Conservation (phyloP, 2,329 filamentous ascomycete genomes). For the Talaromyces sp. region DNA sequence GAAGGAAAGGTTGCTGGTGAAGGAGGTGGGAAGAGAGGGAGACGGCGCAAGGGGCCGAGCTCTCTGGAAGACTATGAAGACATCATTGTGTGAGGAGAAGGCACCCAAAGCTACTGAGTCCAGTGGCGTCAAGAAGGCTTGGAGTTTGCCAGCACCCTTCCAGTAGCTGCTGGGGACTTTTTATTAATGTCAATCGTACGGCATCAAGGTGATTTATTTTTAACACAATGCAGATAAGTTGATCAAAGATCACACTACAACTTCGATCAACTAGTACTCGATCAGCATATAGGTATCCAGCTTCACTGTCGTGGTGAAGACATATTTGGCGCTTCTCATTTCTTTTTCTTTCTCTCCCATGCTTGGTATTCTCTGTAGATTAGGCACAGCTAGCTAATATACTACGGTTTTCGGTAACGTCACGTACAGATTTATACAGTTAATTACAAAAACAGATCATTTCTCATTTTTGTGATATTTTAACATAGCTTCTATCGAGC, state of each 20-base stretch:
- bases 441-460: background rate
- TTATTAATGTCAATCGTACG: no score
- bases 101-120: no score
- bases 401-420: background rate
- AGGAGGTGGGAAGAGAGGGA: slow-evolving; percentile 16
- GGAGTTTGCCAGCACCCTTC: no score
- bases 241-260: no score
- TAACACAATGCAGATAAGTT: no score
- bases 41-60: background rate
- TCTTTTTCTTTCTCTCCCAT: background rate
- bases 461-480: background rate
- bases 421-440: background rate
- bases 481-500: background rate
- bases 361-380: background rate
- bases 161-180: no score
- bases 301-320: no score
- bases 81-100: background rate
- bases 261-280: no score
- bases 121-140: no score
- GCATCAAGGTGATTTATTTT: no score
- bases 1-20: slow-evolving; percentile 14
- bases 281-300: no score
- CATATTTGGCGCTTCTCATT: background rate
- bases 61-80: slow-evolving; percentile 10
- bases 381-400: background rate